phyloP scores from a whole-genome alignment of 73 alveolate species.

The Paramecium caudatum region DNA sequence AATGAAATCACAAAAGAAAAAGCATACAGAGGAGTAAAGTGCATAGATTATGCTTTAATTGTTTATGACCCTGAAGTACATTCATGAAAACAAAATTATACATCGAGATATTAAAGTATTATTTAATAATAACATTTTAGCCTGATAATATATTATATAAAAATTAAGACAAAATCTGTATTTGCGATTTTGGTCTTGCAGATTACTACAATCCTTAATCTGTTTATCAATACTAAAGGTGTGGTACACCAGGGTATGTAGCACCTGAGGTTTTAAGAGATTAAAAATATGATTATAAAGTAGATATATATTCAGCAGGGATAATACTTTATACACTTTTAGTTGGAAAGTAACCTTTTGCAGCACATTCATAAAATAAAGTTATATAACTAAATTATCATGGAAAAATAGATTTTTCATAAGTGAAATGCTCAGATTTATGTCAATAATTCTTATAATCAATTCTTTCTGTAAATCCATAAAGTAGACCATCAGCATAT shows the following conservation, averaged over 20 bases:
- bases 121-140: neutral
- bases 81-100: slow-evolving; percentile 61
- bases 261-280: slow-evolving; percentile 75
- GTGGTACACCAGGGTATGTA: slow-evolving; percentile 76
- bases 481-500: slow-evolving; percentile 54
- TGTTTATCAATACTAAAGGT: slow-evolving; percentile 58
- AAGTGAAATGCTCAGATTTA: slow-evolving; percentile 28
- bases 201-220: slow-evolving; percentile 54
- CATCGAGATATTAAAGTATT: slow-evolving; percentile 71
- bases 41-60: slow-evolving; percentile 54
- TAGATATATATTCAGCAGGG: slow-evolving; percentile 71
- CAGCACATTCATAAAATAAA: slow-evolving; percentile 45
- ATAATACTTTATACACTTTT: slow-evolving; percentile 34
- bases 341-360: slow-evolving; percentile 53
- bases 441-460: slow-evolving; percentile 22
- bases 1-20: slow-evolving; percentile 69
- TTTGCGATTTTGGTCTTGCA: slow-evolving; percentile 68
- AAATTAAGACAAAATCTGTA: neutral
- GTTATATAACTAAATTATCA: slow-evolving; percentile 24
- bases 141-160: slow-evolving; percentile 72
- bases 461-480: slow-evolving; percentile 14
- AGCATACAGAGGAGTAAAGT: slow-evolving; percentile 72
- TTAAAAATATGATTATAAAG: slow-evolving; percentile 67
- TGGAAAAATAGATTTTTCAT: slow-evolving; percentile 16
- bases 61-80: slow-evolving; percentile 6